Evolutionary conservation across 1,284 basidiomycete species (phyloP).

Genomic region (Malassezia vespertilionis): DNA sequence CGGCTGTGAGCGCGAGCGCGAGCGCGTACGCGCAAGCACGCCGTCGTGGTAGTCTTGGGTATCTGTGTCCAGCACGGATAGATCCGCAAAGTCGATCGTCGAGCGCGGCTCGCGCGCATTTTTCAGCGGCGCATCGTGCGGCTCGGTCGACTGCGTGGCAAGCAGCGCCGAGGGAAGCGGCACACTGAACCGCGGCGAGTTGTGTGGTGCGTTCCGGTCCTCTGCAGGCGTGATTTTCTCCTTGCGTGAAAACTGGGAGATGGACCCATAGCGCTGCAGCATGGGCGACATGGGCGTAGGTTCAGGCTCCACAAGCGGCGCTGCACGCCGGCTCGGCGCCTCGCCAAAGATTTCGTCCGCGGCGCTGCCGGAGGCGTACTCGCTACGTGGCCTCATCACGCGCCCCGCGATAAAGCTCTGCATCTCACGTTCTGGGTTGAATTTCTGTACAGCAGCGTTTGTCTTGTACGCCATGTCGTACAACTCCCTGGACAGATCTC

Average conservation of each 20-base stretch:
- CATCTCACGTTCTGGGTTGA: constrained; percentile 37
- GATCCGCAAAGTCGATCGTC: too few relatives aligned
- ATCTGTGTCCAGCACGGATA: too few relatives aligned
- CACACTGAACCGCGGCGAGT: neutral
- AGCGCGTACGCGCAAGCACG: too few relatives aligned
- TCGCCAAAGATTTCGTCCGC: neutral
- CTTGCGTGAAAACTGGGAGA: neutral
- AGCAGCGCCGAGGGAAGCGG: neutral
- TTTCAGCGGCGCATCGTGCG: too few relatives aligned
- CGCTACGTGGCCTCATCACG: neutral
- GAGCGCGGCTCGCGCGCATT: too few relatives aligned
- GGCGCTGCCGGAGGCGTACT: neutral
- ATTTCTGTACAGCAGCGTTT: constrained; percentile 30
- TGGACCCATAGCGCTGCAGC: neutral
- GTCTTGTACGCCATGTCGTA: constrained; percentile 37
- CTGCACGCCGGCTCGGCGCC: neutral
- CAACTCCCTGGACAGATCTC: constrained; percentile 32
- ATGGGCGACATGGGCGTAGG: neutral
- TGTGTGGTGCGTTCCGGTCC: neutral
- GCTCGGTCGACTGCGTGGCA: too few relatives aligned
- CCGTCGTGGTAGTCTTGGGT: too few relatives aligned
- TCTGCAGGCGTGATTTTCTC: neutral
- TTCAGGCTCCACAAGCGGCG: constrained; percentile 4
- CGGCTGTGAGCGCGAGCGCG: too few relatives aligned
- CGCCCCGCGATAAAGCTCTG: constrained; percentile 21